These are phyloP conservation scores for Gynostemma pentaphyllum DNA, from an alignment of 306 rosid species.

Conservation along the genomic window DNA sequence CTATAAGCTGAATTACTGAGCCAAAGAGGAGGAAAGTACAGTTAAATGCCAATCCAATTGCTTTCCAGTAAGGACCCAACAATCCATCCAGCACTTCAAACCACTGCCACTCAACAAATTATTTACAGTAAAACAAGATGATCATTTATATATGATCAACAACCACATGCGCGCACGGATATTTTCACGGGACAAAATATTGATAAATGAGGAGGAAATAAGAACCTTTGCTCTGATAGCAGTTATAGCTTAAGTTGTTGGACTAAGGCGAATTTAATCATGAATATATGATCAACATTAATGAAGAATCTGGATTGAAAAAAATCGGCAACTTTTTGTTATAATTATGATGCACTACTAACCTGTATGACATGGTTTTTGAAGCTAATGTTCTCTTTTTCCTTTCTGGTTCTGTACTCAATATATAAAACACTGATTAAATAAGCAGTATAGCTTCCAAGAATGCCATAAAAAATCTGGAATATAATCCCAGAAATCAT, in stretches of 20 bases:
- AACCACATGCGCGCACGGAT: too few species aligned
- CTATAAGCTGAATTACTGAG: conserved; percentile 62
- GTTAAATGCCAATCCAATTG: conserved; percentile 49
- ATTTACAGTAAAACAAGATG: background rate
- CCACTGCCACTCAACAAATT: conserved; percentile 32
- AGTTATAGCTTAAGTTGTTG: too few species aligned
- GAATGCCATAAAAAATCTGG: conserved; percentile 46
- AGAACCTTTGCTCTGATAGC: too few species aligned
- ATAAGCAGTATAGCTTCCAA: conserved; percentile 65
- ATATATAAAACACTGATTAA: conserved; percentile 50
- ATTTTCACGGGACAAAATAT: too few species aligned
- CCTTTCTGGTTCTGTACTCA: conserved; percentile 50
- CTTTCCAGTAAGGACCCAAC: conserved; percentile 56
- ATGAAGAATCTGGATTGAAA: background rate
- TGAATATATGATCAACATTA: too few species aligned
- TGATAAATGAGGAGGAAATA: too few species aligned
- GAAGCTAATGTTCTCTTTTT: conserved; percentile 54
- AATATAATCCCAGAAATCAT: conserved; percentile 47
- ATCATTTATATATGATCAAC: background rate
- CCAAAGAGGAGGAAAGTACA: conserved; percentile 64
- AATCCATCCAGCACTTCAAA: conserved; percentile 63
- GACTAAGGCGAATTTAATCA: too few species aligned
- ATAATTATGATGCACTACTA: background rate
- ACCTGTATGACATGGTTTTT: conserved; percentile 71
- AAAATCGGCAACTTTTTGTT: background rate